These are phyloP conservation scores for Lecanoromycetidae sp. DNA, from an alignment of 2,329 filamentous ascomycete species.

Conservation along the genomic window DNA sequence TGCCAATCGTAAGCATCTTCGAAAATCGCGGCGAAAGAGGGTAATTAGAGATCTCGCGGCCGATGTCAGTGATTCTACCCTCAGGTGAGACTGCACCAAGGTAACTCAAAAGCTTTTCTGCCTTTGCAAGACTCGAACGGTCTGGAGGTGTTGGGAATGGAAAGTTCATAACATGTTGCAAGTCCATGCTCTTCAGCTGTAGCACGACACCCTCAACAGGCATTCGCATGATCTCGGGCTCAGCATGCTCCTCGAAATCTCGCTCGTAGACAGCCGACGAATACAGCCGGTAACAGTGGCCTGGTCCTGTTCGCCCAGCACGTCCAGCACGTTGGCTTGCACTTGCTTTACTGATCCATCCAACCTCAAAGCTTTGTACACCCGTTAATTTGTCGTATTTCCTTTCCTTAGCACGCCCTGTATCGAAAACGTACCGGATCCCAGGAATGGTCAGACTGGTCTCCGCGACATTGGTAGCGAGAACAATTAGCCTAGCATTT, in stretches of 20 bases:
- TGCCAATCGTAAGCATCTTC: conserved; percentile 79
- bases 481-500: conserved; percentile 69
- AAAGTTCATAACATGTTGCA: conserved; percentile 83
- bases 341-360: conserved; percentile 96
- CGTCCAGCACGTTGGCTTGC: conserved; percentile 84
- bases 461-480: conserved; percentile 94
- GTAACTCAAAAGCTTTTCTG: conserved; percentile 76
- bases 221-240: conserved; percentile 80
- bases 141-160: conserved; percentile 90
- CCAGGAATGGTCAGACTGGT: conserved; percentile 94
- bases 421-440: conserved; percentile 91
- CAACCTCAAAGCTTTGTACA: conserved; percentile 88
- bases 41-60: conserved; percentile 73
- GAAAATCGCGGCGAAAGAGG: conserved; percentile 83
- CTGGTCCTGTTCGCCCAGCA: conserved; percentile 87
- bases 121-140: conserved; percentile 60
- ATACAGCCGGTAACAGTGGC: conserved; percentile 90
- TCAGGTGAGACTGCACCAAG: conserved; percentile 63
- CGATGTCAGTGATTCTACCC: conserved; percentile 66
- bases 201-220: conserved; percentile 87
- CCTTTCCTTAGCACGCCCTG: conserved; percentile 82
- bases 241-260: conserved; percentile 73
- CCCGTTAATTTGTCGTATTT: conserved; percentile 78
- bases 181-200: conserved; percentile 87
- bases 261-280: conserved; percentile 84